Evolutionary conservation across 257 asterid species (phyloP).

Genomic region (Voacanga thouarsii): DNA sequence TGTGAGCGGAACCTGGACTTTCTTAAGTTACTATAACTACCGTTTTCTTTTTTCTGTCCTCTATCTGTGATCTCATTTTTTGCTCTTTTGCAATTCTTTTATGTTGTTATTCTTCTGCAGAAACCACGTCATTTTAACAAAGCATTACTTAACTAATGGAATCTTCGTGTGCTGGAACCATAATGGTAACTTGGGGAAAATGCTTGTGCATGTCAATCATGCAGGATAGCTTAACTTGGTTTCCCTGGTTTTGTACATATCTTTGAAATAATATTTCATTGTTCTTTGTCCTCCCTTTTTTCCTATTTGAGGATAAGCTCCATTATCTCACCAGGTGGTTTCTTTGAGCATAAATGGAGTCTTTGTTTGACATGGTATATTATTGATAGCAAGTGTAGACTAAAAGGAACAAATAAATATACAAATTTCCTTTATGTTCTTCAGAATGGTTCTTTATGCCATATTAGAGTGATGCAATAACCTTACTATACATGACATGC

Average conservation of each 20-base stretch:
- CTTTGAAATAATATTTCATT: background rate
- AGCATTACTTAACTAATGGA: background rate
- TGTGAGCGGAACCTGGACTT: background rate
- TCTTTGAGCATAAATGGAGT: background rate
- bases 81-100: background rate
- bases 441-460: background rate
- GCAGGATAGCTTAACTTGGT: background rate
- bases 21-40: background rate
- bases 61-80: background rate
- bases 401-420: background rate
- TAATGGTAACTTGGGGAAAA: background rate
- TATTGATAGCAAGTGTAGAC: background rate
- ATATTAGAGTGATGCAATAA: background rate
- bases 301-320: background rate
- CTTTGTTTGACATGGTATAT: background rate
- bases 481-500: background rate
- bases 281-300: too few relatives aligned
- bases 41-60: background rate
- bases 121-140: background rate
- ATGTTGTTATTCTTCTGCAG: background rate
- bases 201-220: background rate
- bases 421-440: background rate
- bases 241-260: background rate
- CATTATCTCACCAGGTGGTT: too few relatives aligned
- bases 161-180: background rate